Evolutionary conservation across 2,329 filamentous ascomycete species (phyloP), one percentile per base, ranked within the genome.

Genomic region (Conoideocrella luteorostrata): DNA sequence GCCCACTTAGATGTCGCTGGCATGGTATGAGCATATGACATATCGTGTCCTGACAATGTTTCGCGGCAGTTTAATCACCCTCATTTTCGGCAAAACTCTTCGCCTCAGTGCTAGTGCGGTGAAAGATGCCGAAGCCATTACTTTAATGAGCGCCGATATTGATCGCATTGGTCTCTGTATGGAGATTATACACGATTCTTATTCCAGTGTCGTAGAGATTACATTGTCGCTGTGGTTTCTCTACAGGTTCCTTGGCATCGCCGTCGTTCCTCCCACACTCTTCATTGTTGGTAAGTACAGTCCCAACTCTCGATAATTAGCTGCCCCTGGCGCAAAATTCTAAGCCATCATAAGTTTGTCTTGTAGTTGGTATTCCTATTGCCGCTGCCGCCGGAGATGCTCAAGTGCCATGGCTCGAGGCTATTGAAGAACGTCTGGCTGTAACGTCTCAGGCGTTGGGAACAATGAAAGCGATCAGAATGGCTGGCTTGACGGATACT

Each of bases 81-180:
- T 76, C 50, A 68, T 80, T 13, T 78, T 72, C 50, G 61, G 64
- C 24, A 70, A 71, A 47, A 70, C 69, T 0, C 51, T 69, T 3
- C 50, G 55, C 3, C 34, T 44, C 9, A 18, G 9, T 9, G 12
- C 54, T 2, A 53, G 52, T 5, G 46, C 52, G 3, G 51, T 56
- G 11, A 57, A 62, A 10, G 61, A 65, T 24, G 55, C 58, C 0
- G 59, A 59, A 9, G 60, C 67, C 1, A 46, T 66, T 15, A 71
- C 67, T 2, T 51, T 71, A 12, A 71, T 72, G 65, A 68, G 62
- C 34, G 64, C 66, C 5, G 69, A 71, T 39, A 62, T 72, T 20
- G 66, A 68, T 33, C 49, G 53, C 11, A 59, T 66, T 24, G 52
- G 51, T 0, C 41, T 48, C 15, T 53, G 57, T 22, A 44, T 63